phyloP scores from a whole-genome alignment of 176 grass and related monocot genomes.

The Coix lacrymajobi region DNA sequence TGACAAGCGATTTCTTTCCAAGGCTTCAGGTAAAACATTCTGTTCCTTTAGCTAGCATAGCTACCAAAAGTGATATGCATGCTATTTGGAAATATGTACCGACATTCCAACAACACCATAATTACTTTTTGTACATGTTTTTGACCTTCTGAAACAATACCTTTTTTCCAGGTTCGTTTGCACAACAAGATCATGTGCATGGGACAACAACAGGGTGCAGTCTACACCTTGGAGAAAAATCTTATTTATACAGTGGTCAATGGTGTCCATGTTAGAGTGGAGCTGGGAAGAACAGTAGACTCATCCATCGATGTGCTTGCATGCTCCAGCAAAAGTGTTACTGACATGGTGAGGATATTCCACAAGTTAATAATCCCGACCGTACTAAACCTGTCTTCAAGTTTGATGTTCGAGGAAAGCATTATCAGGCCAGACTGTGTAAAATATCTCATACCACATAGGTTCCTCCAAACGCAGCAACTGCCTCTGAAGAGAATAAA shows the following conservation, averaged over 20 bases:
- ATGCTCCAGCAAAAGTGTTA: slow-evolving; percentile 76
- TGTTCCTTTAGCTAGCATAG: neutral
- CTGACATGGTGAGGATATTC: slow-evolving; percentile 70
- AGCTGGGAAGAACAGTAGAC: slow-evolving; percentile 45
- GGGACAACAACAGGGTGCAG: slow-evolving; percentile 31
- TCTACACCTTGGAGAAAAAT: slow-evolving; percentile 76
- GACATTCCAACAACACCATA: neutral
- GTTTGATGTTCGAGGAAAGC: slow-evolving; percentile 67
- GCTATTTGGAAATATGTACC: neutral
- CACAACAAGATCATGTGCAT: slow-evolving; percentile 62
- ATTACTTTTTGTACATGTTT: neutral
- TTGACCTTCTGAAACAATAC: neutral
- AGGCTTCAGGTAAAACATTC: slow-evolving; percentile 61
- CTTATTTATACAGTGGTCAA: slow-evolving; percentile 70
- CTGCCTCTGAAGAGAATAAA: slow-evolving; percentile 75
- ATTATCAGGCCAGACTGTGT: slow-evolving; percentile 74
- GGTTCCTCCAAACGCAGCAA: slow-evolving; percentile 52
- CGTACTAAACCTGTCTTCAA: slow-evolving; percentile 54
- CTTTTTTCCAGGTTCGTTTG: slow-evolving; percentile 64
- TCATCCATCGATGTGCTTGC: slow-evolving; percentile 78
- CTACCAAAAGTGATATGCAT: neutral
- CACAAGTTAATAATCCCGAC: slow-evolving; percentile 65
- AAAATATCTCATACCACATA: slow-evolving; percentile 55
- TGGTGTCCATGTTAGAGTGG: slow-evolving; percentile 64
- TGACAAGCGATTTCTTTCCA: slow-evolving; percentile 78